Percentiles rank a stretch among this genome's conserved stretches.
Conservation (phyloP, 2,329 filamentous ascomycete genomes). For the Phyllosticta capitalensis region DNA sequence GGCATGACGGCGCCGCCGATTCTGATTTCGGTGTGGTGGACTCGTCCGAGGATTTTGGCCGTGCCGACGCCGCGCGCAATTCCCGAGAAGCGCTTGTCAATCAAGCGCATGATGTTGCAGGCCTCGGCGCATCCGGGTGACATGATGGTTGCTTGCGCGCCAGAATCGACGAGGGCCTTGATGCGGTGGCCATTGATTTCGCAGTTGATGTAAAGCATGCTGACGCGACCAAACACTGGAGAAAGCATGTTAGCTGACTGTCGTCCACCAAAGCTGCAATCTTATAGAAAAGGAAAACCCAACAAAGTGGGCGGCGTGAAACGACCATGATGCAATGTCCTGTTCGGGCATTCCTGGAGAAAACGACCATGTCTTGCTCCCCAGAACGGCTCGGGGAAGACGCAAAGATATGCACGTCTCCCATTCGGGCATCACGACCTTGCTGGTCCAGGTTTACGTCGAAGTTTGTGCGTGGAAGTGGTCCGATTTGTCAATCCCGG, state of each 20-base stretch:
- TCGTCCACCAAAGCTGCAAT: conserved; percentile 12
- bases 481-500: conserved; percentile 8
- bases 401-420: conserved; percentile 9
- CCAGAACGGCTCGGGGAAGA: neutral
- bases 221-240: conserved; percentile 82
- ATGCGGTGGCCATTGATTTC: conserved; percentile 88
- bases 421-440: conserved; percentile 5
- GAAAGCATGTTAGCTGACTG: neutral
- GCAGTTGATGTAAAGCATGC: conserved; percentile 93
- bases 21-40: conserved; percentile 90
- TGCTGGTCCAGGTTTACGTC: neutral
- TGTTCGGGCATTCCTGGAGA: conserved; percentile 5
- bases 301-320: conserved; percentile 6
- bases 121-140: conserved; percentile 82
- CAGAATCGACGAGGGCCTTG: conserved; percentile 94
- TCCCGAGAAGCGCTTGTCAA: conserved; percentile 85
- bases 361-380: conserved; percentile 3
- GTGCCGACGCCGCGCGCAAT: conserved; percentile 91
- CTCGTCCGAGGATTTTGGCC: conserved; percentile 85
- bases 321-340: conserved; percentile 6
- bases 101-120: conserved; percentile 92
- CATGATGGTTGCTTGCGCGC: conserved; percentile 98
- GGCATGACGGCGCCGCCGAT: conserved; percentile 80
- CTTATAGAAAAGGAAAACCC: conserved; percentile 1
- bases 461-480: neutral